A percentile compares a stretch with the other conserved stretches of the same genome.
These are phyloP conservation scores for Cyberlindnera euphorbiae DNA, from an alignment of 805 yeast genomes.

Conservation along the genomic window DNA sequence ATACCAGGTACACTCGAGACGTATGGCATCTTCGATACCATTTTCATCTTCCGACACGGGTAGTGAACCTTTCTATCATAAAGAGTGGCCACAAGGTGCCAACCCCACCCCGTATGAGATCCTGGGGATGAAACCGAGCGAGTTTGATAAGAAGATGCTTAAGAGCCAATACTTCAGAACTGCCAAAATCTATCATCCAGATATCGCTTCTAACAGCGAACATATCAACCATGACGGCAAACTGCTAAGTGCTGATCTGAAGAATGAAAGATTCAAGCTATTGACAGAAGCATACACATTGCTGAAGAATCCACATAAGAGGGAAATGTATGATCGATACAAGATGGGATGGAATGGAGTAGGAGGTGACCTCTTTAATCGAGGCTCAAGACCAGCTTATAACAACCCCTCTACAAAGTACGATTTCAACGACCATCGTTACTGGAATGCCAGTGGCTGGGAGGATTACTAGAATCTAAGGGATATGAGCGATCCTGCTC, in stretches of 20 bases:
- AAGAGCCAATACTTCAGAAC: conserved; percentile 50
- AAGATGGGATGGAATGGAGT: conserved; percentile 40
- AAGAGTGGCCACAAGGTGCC: conserved; percentile 52
- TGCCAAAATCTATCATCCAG: conserved; percentile 84
- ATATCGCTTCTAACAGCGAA: conserved; percentile 33
- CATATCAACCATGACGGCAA: conserved; percentile 28
- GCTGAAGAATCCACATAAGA: conserved; percentile 40
- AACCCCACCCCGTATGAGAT: conserved; percentile 72
- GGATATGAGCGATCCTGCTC: conserved; percentile 23
- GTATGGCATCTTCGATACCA: neutral
- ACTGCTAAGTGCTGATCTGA: conserved; percentile 30
- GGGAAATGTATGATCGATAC: conserved; percentile 41
- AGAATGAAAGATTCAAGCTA: conserved; percentile 40
- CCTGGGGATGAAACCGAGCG: conserved; percentile 37
- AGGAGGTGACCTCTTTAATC: conserved; percentile 3
- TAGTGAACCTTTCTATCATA: conserved; percentile 15
- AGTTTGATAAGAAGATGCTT: conserved; percentile 35
- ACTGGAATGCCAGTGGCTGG: conserved; percentile 64
- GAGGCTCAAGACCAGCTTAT: conserved; percentile 19
- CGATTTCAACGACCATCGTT: conserved; percentile 26
- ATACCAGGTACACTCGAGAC: neutral
- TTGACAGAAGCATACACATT: conserved; percentile 57
- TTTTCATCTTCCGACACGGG: neutral
- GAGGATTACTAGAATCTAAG: conserved; percentile 47
- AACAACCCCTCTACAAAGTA: conserved; percentile 23